Base-by-base conservation (phyloP, 306 rosid genomes). In the Cicer cuneatum region DNA sequence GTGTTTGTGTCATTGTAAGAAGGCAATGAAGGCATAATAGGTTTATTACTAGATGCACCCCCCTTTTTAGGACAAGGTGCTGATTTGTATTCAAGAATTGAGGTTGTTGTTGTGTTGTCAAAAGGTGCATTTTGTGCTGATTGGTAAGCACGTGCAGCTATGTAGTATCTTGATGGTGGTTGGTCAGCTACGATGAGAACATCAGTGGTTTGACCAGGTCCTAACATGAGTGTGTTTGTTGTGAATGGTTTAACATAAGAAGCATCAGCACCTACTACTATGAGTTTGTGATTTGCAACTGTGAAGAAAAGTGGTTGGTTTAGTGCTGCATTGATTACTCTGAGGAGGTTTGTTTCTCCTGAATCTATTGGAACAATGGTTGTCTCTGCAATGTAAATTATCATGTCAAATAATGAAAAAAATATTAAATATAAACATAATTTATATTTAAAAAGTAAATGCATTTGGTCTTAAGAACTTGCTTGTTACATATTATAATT, bases 201-300 rank as follows among this genome's bases (percentile, higher is more conserved):
- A 57, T 94, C 98, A 9, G 98, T 94, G 85, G 98, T 94, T 63
- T 94, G 98, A 15, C 98, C 98, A 1, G 98, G 98, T 38, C 97
- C 97, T 2, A 94, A 76, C 98, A 94, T 90, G 49, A 94, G 70
- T 51, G 84, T 85, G 0, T 37, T 43, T 71, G 97, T 91, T 66
- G 93, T 89, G 86, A 94, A 94, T 10, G 97, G 98, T 56, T 94
- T 94, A 1, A 86, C 67, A 83, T 94, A 94, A 5, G 98, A 86
- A 64, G 98, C 97, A 29, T 94, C 98, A 3, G 98, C 98, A 1
- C 95, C 86, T 1, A 94, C 98, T 52, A 94, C 97, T 5, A 85
- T 94, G 35, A 94, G 65, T 40, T 80, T 88, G 81, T 94, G 98
- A 79, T 94, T 94, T 7, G 98, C 98, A 8, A 94, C 80, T 8